Percentiles rank a stretch among this genome's conserved stretches.
These are phyloP conservation scores for Microbotryum silenes-acaulis DNA, from an alignment of 1,284 basidiomycete species.

Conservation along the genomic window DNA sequence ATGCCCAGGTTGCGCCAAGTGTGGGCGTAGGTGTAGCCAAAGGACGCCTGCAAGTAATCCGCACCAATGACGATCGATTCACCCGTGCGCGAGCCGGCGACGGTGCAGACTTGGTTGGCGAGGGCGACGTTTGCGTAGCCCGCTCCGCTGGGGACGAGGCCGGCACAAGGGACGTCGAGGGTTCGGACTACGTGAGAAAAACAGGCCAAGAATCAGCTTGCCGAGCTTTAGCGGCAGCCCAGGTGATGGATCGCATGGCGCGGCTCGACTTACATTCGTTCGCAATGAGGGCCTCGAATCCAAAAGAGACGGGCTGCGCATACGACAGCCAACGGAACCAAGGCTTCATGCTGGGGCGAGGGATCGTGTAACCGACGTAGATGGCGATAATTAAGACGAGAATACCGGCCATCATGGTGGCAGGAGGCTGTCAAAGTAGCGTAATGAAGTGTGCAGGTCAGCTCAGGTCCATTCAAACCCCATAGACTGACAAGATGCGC, in stretches of 20 bases:
- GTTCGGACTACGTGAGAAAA: conserved; percentile 16
- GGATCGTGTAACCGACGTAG: conserved; percentile 44
- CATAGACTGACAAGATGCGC: too few species aligned
- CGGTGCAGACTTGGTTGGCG: conserved; percentile 28
- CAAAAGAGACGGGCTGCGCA: conserved; percentile 45
- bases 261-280: conserved; percentile 45
- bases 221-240: too few species aligned
- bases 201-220: conserved; percentile 30
- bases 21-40: conserved; percentile 55
- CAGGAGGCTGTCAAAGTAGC: conserved; percentile 2
- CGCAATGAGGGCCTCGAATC: conserved; percentile 45
- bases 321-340: conserved; percentile 50
- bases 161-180: conserved; percentile 27
- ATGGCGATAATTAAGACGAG: conserved; percentile 46
- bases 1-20: conserved; percentile 51
- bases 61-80: conserved; percentile 44
- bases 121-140: conserved; percentile 34
- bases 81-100: conserved; percentile 10
- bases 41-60: conserved; percentile 50
- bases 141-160: conserved; percentile 41
- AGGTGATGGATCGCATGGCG: conserved; percentile 21
- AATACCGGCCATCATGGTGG: conserved; percentile 26
- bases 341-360: conserved; percentile 34
- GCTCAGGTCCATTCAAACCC: conserved; percentile 43
- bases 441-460: conserved; percentile 34